A percentile compares a stretch with the other conserved stretches of the same genome.
Evolutionary conservation across 148 eudicot genomes (phyloP).

Genomic region (Heliamphora exappendiculata): DNA sequence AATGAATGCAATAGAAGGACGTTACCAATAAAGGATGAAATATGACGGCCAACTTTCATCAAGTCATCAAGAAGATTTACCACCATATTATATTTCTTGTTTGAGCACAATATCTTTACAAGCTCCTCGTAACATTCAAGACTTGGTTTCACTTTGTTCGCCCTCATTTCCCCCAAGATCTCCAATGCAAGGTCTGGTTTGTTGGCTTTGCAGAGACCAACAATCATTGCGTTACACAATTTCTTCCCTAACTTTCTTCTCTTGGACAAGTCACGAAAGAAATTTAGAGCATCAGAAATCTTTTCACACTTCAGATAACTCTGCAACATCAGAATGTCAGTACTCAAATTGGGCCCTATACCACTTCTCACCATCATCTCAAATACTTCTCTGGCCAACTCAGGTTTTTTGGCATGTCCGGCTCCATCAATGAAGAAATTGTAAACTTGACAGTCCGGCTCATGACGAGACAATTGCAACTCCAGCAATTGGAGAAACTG

Average conservation of each 20-base stretch:
- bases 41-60: slow-evolving; percentile 35
- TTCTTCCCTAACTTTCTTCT: slow-evolving; percentile 37
- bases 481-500: slow-evolving; percentile 50
- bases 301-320: slow-evolving; percentile 43
- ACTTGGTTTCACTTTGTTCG: slow-evolving; percentile 30
- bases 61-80: slow-evolving; percentile 44
- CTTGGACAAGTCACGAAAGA: slow-evolving; percentile 31
- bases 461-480: slow-evolving; percentile 44
- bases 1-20: slow-evolving; percentile 45
- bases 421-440: slow-evolving; percentile 71
- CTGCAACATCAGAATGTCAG: slow-evolving; percentile 48
- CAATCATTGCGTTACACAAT: slow-evolving; percentile 39
- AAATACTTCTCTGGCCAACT: slow-evolving; percentile 52
- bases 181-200: slow-evolving; percentile 38
- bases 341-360: slow-evolving; percentile 28
- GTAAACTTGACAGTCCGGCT: slow-evolving; percentile 24
- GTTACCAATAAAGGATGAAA: slow-evolving; percentile 74
- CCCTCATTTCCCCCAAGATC: slow-evolving; percentile 27
- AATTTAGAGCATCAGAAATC: slow-evolving; percentile 49
- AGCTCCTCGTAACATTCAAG: slow-evolving; percentile 68
- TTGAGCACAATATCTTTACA: slow-evolving; percentile 28
- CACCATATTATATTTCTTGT: slow-evolving; percentile 31
- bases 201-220: slow-evolving; percentile 65
- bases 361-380: slow-evolving; percentile 49
- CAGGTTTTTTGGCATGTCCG: slow-evolving; percentile 53